Base-by-base conservation (phyloP, 2,329 filamentous ascomycete species). In the Colletotrichum sp. region DNA sequence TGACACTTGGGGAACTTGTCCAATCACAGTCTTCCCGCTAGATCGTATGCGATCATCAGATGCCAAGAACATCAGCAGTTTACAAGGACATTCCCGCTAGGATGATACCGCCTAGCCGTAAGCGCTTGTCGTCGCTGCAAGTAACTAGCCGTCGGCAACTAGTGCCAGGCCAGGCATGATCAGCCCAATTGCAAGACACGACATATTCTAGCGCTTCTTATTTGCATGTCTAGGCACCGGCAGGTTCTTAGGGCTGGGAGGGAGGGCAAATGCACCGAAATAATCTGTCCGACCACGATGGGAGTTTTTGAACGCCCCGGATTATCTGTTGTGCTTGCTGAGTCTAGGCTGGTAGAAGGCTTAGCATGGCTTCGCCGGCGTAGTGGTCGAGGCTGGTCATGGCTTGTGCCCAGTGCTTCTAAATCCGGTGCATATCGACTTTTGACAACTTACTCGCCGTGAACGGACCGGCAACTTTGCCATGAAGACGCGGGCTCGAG, bases 151-250 rank as follows among this genome's bases (percentile, higher is more conserved):
- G 36, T 62, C 68, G 57, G 68, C 26, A 62, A 62, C 68, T 70
- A 52, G 34, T 52, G 10, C 18, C 55, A 63, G 36, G 10, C 55
- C 55, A 63, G 36, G 32, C 30, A 26, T 49, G 30, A 68, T 63
- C 34, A 63, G 36, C 39, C 44, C 59, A 59, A 24, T 62, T 30
- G 34, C 34, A 52, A 69, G 67, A 69, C 67, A 62, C 67, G 12
- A 62, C 68, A 34, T 70, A 63, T 70, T 70, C 68, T 70, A 63
- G 68, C 57, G 68, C 36, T 49, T 63, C 36, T 63, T 68, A 68
- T 21, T 18, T 28, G 65, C 28, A 68, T 59, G 49, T 34, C 64
- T 68, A 26, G 49, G 39, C 65, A 26, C 44, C 10, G 49, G 44
- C 49, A 36, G 44, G 15, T 68, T 24, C 12, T 68, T 59, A 30